phyloP scores from a whole-genome alignment of 2,329 filamentous ascomycete species.

The Pseudogymnoascus sp. region DNA sequence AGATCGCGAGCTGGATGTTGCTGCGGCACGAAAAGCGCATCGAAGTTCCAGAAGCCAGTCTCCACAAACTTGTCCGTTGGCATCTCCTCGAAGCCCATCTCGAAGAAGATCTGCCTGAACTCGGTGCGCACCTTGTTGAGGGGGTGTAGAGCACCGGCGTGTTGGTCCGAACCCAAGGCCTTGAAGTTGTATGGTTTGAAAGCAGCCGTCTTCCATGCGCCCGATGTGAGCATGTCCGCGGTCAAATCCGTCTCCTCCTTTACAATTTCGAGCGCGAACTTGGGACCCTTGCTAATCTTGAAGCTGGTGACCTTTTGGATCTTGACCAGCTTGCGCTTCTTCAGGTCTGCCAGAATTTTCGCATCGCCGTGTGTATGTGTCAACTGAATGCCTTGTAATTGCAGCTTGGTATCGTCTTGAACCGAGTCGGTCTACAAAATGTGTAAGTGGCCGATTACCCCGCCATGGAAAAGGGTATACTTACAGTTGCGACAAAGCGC shows the following conservation, averaged over 20 bases:
- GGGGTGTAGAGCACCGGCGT: conserved; percentile 56
- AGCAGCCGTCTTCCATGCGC: conserved; percentile 83
- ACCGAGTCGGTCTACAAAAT: conserved; percentile 59
- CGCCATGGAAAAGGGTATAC: conserved; percentile 18
- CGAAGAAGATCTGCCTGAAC: conserved; percentile 97
- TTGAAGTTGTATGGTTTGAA: conserved; percentile 84
- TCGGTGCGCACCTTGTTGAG: conserved; percentile 93
- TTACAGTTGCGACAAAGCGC: conserved; percentile 46
- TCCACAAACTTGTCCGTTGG: conserved; percentile 89
- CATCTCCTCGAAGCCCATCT: conserved; percentile 99
- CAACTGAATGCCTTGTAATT: conserved; percentile 65
- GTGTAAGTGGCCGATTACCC: conserved; percentile 10
- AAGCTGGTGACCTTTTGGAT: conserved; percentile 81
- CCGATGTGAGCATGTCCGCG: conserved; percentile 79
- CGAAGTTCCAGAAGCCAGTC: conserved; percentile 98
- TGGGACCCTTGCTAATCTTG: conserved; percentile 74
- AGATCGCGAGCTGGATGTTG: conserved; percentile 96
- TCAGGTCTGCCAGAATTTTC: conserved; percentile 73
- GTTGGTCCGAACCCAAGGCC: conserved; percentile 53
- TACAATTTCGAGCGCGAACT: conserved; percentile 80
- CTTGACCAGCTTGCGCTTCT: conserved; percentile 84
- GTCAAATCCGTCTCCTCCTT: conserved; percentile 96
- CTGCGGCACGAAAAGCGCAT: conserved; percentile 91
- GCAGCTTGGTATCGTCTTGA: conserved; percentile 68
- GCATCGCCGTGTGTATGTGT: conserved; percentile 62